Evolutionary conservation across 257 asterid species (phyloP).

Genomic region (Salvia splendens): DNA sequence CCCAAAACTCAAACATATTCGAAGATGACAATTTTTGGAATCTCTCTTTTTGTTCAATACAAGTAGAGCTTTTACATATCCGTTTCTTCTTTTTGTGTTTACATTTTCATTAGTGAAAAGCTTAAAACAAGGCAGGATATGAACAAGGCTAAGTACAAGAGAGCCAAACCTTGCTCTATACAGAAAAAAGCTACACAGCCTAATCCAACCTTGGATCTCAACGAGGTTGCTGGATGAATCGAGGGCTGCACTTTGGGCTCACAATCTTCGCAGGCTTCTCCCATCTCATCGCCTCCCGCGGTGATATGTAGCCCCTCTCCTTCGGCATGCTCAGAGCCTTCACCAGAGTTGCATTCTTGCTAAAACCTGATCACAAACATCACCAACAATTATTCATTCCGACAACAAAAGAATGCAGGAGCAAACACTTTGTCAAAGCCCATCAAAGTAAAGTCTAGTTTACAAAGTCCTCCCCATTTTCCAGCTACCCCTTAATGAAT

Average conservation of each 20-base stretch:
- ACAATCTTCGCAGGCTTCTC: slow-evolving; percentile 71
- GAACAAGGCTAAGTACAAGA: slow-evolving; percentile 65
- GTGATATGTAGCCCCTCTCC: slow-evolving; percentile 46
- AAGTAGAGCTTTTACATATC: slow-evolving; percentile 26
- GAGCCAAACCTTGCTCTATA: slow-evolving; percentile 68
- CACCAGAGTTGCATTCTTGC: slow-evolving; percentile 37
- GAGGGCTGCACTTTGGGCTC: slow-evolving; percentile 67
- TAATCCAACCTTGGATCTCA: slow-evolving; percentile 38
- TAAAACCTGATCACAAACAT: not conserved
- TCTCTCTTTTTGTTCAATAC: not conserved
- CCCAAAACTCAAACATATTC: not conserved
- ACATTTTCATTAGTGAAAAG: slow-evolving; percentile 36
- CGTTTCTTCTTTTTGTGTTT: slow-evolving; percentile 1
- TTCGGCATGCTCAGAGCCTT: slow-evolving; percentile 43
- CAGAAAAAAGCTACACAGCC: slow-evolving; percentile 49
- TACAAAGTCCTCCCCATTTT: too few relatives aligned
- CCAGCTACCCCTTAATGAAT: too few relatives aligned
- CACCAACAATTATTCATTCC: too few relatives aligned
- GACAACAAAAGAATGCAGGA: too few relatives aligned
- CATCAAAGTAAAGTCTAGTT: too few relatives aligned
- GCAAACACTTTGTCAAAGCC: too few relatives aligned
- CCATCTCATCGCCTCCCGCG: slow-evolving; percentile 45
- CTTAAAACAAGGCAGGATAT: slow-evolving; percentile 45
- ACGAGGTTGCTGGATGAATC: slow-evolving; percentile 92
- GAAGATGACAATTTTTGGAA: not conserved